Percentiles rank a stretch among this genome's conserved stretches.
phyloP scores from a whole-genome alignment of 306 rosid genomes.

The Begonia fuchsioides region DNA sequence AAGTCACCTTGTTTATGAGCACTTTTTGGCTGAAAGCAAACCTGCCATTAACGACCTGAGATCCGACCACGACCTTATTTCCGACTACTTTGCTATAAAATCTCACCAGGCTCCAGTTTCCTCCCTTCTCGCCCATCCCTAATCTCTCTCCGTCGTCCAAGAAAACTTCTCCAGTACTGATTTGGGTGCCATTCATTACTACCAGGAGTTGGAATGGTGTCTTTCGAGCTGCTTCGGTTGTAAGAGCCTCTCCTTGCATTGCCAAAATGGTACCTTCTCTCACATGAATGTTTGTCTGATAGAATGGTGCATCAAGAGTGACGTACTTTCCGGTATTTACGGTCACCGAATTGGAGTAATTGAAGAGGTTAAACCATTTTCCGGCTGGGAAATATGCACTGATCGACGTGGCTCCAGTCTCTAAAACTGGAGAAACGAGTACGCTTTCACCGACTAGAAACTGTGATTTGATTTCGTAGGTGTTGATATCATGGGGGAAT shows the following conservation, averaged over 20 bases:
- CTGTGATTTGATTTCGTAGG: conserved; percentile 57
- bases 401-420: conserved; percentile 36
- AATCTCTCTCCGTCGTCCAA: conserved; percentile 64
- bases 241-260: conserved; percentile 65
- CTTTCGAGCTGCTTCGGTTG: conserved; percentile 29
- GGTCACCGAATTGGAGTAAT: conserved; percentile 38
- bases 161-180: conserved; percentile 51
- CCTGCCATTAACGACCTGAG: conserved; percentile 40
- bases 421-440: conserved; percentile 61
- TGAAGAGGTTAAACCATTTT: conserved; percentile 80
- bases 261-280: conserved; percentile 57
- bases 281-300: conserved; percentile 66
- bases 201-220: conserved; percentile 56
- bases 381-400: conserved; percentile 73
- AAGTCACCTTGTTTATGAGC: conserved; percentile 41
- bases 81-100: conserved; percentile 19
- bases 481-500: conserved; percentile 56
- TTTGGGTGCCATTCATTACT: conserved; percentile 17
- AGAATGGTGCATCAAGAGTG: conserved; percentile 47
- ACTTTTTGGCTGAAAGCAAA: conserved; percentile 44
- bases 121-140: conserved; percentile 37
- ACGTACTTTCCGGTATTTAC: conserved; percentile 31
- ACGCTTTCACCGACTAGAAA: conserved; percentile 63
- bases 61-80: conserved; percentile 17
- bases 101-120: conserved; percentile 43